Base-by-base conservation (phyloP, 2,329 filamentous ascomycete genomes). In the Ophiostoma piceae region DNA sequence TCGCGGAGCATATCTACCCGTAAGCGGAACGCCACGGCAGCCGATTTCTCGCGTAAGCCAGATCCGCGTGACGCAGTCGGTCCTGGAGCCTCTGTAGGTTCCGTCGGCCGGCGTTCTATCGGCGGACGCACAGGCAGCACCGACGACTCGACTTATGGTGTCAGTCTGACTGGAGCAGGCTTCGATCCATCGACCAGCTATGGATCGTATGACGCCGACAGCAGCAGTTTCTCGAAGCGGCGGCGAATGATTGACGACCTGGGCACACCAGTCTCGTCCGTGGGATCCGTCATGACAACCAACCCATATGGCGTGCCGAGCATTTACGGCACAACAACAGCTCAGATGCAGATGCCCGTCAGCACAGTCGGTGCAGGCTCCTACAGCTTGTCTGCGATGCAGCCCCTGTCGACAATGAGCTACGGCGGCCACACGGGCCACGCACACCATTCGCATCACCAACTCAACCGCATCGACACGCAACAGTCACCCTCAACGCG, bases 1-100 rank as follows among this genome's bases (percentile, higher is more conserved):
- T 90, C 91, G 64, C 84, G 91, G 70, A 84, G 84, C 26, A 80
- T 81, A 74, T 81, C 79, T 5, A 83, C 82, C 22, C 79, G 82
- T 70, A 86, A 84, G 75, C 79, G 81, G 37, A 82, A 77, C 70
- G 77, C 74, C 47, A 73, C 74, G 43, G 74, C 75, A 2, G 77
- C 75, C 16, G 74, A 77, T 19, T 74, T 73, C 54, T 70, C 72
- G 3, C 71, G 74, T 66, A 74, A 71, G 68, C 72, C 71, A 14
- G 69, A 70, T 11, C 67, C 71, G 29, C 68, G 69, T 5, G 68
- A 71, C 19, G 16, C 19, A 3, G 19, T 2, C 6, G 19, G 8
- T 1, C 2, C n/a, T 41, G 32, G 1, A 11, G 62, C 19, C 2
- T 14, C 29, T 1, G 19, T 67, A 1, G 51, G 29, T 1, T 7